Base-by-base conservation (phyloP, 345 rosid genomes). In the Lagerstroemia speciosa region DNA sequence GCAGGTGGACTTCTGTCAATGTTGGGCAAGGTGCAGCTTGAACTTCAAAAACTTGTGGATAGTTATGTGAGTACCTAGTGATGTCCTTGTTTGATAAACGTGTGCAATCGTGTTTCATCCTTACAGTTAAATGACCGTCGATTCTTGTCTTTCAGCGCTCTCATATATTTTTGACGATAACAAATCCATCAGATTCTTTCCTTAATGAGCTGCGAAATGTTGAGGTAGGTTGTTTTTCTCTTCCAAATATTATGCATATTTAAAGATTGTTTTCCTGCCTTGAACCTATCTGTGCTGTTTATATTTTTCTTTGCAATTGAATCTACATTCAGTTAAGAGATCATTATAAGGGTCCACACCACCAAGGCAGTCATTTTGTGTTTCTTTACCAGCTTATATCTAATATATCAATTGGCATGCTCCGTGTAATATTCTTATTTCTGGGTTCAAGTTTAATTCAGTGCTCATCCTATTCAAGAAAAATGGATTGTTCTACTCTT, bases 111-210 rank as follows among this genome's bases (percentile, higher is more conserved):
- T 16, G 34, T 16, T 36, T 38, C 58, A 20, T 30, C 50, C 62
- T 66, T 37, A 27, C 63, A 8, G 19, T 30, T 12, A 68, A 64
- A 62, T 76, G 60, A 76, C 69, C 26, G 69, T 45, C 62, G 26
- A 65, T 29, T 31, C 24, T 37, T 76, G 29, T 67, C 72, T 45
- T 76, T 73, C 92, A 95, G 99, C 93, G 99, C 11, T 80, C 86
- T 64, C 88, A 92, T 81, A 74, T 95, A 78, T 69, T 84, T 67
- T 61, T 79, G 71, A 95, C 99, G 20, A 90, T 95, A 77, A 90
- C 98, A 52, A 76, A 83, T 60, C 98, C 99, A 19, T 86, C 98
- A 6, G 99, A 95, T 73, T 90, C 96, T n/a, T 87, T 92, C 79
- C 87, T 95, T 66, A 87, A 77, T 76, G 98, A 95, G 69, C 97